Percentiles rank a stretch among this genome's conserved stretches.
phyloP scores from a whole-genome alignment of 306 rosid species.

The Canavalia gladiata region DNA sequence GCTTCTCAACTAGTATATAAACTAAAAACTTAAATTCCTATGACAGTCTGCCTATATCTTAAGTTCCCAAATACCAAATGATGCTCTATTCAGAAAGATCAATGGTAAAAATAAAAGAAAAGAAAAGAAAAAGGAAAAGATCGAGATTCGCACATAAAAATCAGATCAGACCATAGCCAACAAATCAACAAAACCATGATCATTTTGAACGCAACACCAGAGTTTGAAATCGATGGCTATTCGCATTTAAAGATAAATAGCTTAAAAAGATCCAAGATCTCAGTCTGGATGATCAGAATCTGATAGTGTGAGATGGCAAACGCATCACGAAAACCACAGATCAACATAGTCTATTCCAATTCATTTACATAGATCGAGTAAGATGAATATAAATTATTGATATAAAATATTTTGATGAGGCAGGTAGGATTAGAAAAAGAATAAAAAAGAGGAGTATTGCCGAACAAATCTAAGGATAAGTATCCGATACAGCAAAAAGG shows the following conservation, averaged over 20 bases:
- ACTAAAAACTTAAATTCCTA: conserved; percentile 7
- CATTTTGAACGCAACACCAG: neutral
- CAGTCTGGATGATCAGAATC: conserved; percentile 22
- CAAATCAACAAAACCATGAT: conserved; percentile 28
- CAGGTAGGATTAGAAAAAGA: neutral
- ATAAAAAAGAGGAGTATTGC: neutral
- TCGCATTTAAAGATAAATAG: neutral
- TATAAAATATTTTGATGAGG: conserved; percentile 9
- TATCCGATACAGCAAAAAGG: neutral
- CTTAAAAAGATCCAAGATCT: conserved; percentile 49
- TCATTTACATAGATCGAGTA: conserved; percentile 36
- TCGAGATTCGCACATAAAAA: conserved; percentile 40
- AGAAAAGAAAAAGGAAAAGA: neutral
- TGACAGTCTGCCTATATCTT: neutral
- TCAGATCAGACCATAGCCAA: conserved; percentile 51
- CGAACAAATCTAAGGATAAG: conserved; percentile 4
- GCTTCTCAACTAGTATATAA: neutral
- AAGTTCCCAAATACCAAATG: neutral
- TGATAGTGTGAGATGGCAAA: neutral
- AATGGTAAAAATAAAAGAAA: neutral
- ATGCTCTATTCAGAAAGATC: conserved; percentile 10
- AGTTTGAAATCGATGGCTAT: neutral
- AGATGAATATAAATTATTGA: conserved; percentile 6
- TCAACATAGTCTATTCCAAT: conserved; percentile 50
- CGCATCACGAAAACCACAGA: conserved; percentile 49